Conservation (phyloP, 768 basidiomycete species). For the Calocera cornea region DNA sequence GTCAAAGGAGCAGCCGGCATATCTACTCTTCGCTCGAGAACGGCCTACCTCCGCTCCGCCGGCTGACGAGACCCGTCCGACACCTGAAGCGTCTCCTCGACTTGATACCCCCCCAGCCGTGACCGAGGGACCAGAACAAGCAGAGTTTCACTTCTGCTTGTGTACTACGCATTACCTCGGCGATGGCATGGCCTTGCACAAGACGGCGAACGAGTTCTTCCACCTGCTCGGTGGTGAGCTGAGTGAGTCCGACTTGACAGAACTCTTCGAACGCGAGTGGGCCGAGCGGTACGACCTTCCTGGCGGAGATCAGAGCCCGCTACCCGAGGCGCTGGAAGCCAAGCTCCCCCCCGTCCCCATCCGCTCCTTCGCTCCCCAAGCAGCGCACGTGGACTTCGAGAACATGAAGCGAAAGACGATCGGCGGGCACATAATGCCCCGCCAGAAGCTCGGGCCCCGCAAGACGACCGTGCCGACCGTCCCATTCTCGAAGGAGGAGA, state of each 20-base stretch:
- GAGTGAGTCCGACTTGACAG: constrained; percentile 8
- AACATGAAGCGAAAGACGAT: constrained; percentile 42
- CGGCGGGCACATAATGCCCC: constrained; percentile 62
- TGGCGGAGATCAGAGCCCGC: constrained; percentile 25
- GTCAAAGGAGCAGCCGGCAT: constrained; percentile 50
- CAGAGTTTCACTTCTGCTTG: constrained; percentile 49
- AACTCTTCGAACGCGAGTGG: constrained; percentile 18
- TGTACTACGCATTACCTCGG: constrained; percentile 71
- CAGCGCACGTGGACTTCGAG: constrained; percentile 42
- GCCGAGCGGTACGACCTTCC: constrained; percentile 19
- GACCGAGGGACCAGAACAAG: constrained; percentile 13
- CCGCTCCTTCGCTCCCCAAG: constrained; percentile 33
- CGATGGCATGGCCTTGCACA: constrained; percentile 77
- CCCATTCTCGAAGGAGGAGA: constrained; percentile 40
- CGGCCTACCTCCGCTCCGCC: constrained; percentile 2
- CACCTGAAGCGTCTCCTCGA: constrained; percentile 25
- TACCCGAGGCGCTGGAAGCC: constrained; percentile 41
- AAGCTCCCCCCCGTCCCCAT: constrained; percentile 28
- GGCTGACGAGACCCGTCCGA: constrained; percentile 19
- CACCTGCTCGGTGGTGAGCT: constrained; percentile 32
- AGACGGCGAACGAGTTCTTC: constrained; percentile 71
- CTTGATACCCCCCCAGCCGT: constrained; percentile 14
- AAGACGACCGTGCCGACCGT: constrained; percentile 57
- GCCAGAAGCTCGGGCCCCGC: constrained; percentile 23
- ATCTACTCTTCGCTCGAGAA: constrained; percentile 32